Base-by-base conservation (phyloP, 352 stramenopile genomes). In the Hyaloperonospora arabidopsidis region DNA sequence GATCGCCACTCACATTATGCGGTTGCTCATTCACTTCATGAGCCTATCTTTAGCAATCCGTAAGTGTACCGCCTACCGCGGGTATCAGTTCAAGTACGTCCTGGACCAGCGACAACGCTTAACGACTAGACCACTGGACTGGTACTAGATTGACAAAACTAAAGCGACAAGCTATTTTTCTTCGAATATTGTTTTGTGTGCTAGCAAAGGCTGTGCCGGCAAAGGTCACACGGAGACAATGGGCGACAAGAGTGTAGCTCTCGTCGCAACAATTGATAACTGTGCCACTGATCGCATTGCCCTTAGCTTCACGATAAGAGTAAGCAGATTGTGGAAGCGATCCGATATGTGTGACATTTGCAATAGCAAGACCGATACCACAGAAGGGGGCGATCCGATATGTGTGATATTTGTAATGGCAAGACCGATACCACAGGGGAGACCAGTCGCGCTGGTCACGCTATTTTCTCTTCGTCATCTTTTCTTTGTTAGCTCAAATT, bases 261-360 rank as follows among this genome's bases (percentile, higher is more conserved):
- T 86, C 86, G 21, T 52, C 54, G 1, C 57, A 52, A 35, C 76
- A 86, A 15, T n/a, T n/a, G n/a, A 63, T 72, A 52, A 86, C 65
- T 14, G 74, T 70, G 12, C 74, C 79, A 17, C 72, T 72, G 13
- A 57, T 57, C 1, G 54, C 65, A 15, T 78, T 67, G 39, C 64
- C 62, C 86, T 86, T 45, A 65, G 57, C 53, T 84, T 86, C 28
- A 43, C 34, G 21, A 75, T 57, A 47, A 77, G 65, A 7, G 63
- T 74, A 5, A 87, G 52, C 21, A 72, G 50, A 23, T 86, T 75
- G 61, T 91, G 87, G 57, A 75, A 80, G 21, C 70, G 25, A 86
- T 77, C 43, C 79, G 81, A 49, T 89, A 86, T 52, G 76, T 86
- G 65, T 91, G 21, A 86, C 73, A 32, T 89, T 74, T 15, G 56